phyloP scores from a whole-genome alignment of 371 early-diverging fungal species.

The Parasitella parasitica region DNA sequence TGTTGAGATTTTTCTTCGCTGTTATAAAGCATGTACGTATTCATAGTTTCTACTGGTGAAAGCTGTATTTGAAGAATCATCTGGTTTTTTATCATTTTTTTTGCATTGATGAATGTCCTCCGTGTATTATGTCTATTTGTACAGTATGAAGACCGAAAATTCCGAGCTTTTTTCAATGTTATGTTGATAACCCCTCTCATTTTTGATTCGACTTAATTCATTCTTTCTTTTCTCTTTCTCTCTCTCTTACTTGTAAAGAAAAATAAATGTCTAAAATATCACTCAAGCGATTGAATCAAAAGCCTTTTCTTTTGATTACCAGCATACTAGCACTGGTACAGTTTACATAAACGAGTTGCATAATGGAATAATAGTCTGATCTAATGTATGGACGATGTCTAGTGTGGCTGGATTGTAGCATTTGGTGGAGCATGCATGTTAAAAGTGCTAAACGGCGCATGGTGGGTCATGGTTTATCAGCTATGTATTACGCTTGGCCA shows the following conservation, averaged over 20 bases:
- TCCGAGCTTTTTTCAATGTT: conserved; percentile 4
- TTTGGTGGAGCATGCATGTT: conserved; percentile 40
- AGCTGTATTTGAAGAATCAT: too few species aligned
- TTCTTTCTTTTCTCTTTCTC: not conserved
- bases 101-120: not conserved
- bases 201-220: not conserved
- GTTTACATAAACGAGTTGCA: not conserved
- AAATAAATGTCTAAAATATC: conserved; percentile 4
- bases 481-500: conserved; percentile 23
- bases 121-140: not conserved
- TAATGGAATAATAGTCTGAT: not conserved
- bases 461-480: conserved; percentile 50
- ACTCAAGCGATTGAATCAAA: conserved; percentile 20
- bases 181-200: not conserved
- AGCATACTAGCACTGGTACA: conserved; percentile 29
- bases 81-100: too few species aligned
- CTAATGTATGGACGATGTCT: not conserved
- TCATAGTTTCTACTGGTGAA: too few species aligned
- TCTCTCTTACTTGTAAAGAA: not conserved
- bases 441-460: conserved; percentile 40
- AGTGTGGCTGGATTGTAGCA: conserved; percentile 38
- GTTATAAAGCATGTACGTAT: too few species aligned
- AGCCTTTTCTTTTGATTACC: conserved; percentile 29
- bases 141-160: not conserved
- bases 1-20: too few species aligned